Evolutionary conservation across 2,329 filamentous ascomycete species (phyloP).

Genomic region (Sclerotinia borealis): DNA sequence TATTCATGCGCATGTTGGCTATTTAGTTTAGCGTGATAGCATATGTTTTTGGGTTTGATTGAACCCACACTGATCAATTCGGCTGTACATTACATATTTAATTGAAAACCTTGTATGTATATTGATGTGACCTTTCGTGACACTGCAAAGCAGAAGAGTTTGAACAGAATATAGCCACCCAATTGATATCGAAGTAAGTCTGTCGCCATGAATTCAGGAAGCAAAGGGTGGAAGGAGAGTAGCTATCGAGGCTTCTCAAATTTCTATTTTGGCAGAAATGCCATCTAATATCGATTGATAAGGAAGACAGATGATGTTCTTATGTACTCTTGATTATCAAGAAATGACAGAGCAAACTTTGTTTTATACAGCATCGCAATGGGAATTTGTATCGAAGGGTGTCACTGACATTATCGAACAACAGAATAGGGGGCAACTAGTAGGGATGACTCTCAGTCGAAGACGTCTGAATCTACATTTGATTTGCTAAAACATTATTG

Average conservation of each 20-base stretch:
- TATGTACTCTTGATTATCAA: too few species aligned
- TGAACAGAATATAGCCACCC: neutral
- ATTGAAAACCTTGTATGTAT: neutral
- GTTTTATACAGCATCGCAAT: too few species aligned
- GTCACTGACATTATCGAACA: too few species aligned
- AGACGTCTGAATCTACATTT: neutral
- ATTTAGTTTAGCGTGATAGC: neutral
- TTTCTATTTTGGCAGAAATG: neutral
- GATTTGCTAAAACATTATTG: neutral
- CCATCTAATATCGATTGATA: neutral
- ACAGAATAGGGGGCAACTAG: neutral
- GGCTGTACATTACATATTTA: neutral
- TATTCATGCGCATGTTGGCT: constrained; percentile 5
- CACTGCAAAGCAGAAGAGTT: neutral
- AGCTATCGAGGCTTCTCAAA: too few species aligned
- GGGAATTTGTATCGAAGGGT: too few species aligned
- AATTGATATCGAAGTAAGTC: neutral
- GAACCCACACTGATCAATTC: neutral
- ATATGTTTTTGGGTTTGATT: neutral
- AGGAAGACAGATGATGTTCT: neutral
- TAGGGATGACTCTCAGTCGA: neutral
- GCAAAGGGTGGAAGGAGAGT: neutral
- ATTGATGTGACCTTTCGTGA: neutral
- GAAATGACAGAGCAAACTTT: too few species aligned
- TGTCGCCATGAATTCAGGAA: neutral